Conservation (phyloP, 495 filamentous ascomycete genomes). For the Haplographium delicatum region DNA sequence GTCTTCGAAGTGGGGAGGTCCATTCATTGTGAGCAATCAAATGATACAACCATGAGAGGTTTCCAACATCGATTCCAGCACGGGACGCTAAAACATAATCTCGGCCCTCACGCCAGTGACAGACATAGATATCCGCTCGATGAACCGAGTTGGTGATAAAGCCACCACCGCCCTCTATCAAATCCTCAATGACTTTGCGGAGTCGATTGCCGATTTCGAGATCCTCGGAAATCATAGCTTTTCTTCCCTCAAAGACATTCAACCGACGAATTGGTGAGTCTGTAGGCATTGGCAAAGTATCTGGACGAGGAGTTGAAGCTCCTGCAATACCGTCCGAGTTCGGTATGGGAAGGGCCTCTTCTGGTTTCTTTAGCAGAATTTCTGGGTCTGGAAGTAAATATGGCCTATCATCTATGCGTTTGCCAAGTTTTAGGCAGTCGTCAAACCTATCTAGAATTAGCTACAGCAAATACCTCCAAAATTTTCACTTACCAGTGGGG, state of each 20-base stretch:
- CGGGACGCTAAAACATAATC: slow-evolving; percentile 74
- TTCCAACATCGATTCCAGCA: slow-evolving; percentile 76
- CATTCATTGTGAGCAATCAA: slow-evolving; percentile 83
- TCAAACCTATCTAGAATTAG: slow-evolving; percentile 67
- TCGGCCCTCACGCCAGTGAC: slow-evolving; percentile 76
- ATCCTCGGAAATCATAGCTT: slow-evolving; percentile 64
- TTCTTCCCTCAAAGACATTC: slow-evolving; percentile 62
- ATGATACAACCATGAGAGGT: slow-evolving; percentile 88
- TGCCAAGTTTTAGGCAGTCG: slow-evolving; percentile 87
- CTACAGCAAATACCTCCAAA: slow-evolving; percentile 14
- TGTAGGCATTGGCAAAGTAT: slow-evolving; percentile 40
- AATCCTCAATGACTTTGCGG: slow-evolving; percentile 56
- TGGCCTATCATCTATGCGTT: slow-evolving; percentile 78
- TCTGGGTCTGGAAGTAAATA: slow-evolving; percentile 87
- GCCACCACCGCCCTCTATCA: slow-evolving; percentile 67
- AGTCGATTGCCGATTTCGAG: slow-evolving; percentile 63
- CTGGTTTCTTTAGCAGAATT: slow-evolving; percentile 52
- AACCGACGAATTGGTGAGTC: slow-evolving; percentile 33
- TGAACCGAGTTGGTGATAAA: slow-evolving; percentile 59
- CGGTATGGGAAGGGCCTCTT: slow-evolving; percentile 49
- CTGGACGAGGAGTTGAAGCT: slow-evolving; percentile 62
- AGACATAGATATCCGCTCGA: slow-evolving; percentile 74
- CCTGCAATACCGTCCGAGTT: slow-evolving; percentile 62
- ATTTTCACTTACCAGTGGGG: slow-evolving; percentile 74
- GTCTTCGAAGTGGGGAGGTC: slow-evolving; percentile 71